Evolutionary conservation across 345 rosid species (phyloP), one percentile per base, ranked within the genome.

Genomic region (Populus davidiana): DNA sequence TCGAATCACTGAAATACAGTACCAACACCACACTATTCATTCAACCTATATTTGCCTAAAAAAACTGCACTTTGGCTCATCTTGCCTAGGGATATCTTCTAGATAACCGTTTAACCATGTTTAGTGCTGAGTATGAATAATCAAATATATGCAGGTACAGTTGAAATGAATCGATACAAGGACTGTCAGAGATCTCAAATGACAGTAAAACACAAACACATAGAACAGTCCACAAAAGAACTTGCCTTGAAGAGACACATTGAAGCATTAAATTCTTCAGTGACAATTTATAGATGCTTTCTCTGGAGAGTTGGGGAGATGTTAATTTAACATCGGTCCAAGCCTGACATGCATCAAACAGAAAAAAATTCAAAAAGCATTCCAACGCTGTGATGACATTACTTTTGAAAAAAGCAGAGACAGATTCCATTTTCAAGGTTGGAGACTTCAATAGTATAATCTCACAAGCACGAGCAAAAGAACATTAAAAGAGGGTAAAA

Each of bases 301-400:
- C 94, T 85, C 99, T 87, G 78, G 87, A 83, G 71, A 96, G 93
- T 81, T 96, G 98, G 61, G 99, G 98, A 54, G 99, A 94, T 25
- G 93, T 88, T 82, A 95, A 81, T 80, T 92, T 95, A 76, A 92
- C 90, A 86, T 95, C 97, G 17, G 89, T 86, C 96, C 96, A 95
- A 39, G 80, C 79, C 99, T 95, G 90, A 36, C 68, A 77, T 35
- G 64, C 18, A 71, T n/a, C 36, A 72, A 52, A 64, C 35, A 33
- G 0, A 71, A 76, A 62, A 1, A 25, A 2, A 70, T 23, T 49
- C 27, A 68, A 35, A 68, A 76, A 69, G 29, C 41, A 63, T 35
- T 36, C 49, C 74, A 78, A 54, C 38, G 23, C 33, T 50, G 13
- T 13, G 12, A 4, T 63, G 35, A n/a, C 67, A 20, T 20, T 23